phyloP scores from a whole-genome alignment of 2,329 filamentous ascomycete species.

The Fusarium dlaminii region DNA sequence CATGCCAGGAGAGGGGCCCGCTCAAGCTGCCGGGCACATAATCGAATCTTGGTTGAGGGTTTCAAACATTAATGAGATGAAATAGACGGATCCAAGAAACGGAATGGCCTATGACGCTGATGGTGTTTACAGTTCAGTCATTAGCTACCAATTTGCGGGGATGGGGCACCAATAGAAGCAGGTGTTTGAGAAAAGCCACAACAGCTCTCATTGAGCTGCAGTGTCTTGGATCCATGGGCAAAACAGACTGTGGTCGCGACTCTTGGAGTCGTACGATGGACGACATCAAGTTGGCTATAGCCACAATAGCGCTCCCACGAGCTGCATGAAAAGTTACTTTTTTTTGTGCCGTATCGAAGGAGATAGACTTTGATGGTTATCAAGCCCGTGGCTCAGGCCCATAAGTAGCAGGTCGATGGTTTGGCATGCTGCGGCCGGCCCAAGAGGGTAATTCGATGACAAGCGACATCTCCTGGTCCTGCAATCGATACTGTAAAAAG shows the following conservation, averaged over 20 bases:
- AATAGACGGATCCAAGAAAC: neutral
- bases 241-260: conserved; percentile 31
- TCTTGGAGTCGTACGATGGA: conserved; percentile 39
- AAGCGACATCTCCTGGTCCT: conserved; percentile 14
- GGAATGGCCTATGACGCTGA: conserved; percentile 8
- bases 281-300: conserved; percentile 15
- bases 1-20: conserved; percentile 20
- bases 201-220: conserved; percentile 18
- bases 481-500: neutral
- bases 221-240: conserved; percentile 18
- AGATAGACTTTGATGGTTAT: conserved; percentile 16
- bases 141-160: conserved; percentile 11
- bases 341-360: conserved; percentile 26
- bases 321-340: conserved; percentile 31
- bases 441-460: conserved; percentile 22
- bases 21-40: conserved; percentile 31
- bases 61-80: conserved; percentile 1
- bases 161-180: conserved; percentile 8
- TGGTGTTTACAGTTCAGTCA: conserved; percentile 20
- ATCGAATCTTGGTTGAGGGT: conserved; percentile 33
- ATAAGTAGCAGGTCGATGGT: conserved; percentile 17
- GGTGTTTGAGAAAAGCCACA: neutral
- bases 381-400: conserved; percentile 21
- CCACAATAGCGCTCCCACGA: conserved; percentile 15
- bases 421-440: conserved; percentile 28